These are phyloP conservation scores for Cyclanthera cordifolia DNA, from an alignment of 306 rosid species.

Conservation along the genomic window DNA sequence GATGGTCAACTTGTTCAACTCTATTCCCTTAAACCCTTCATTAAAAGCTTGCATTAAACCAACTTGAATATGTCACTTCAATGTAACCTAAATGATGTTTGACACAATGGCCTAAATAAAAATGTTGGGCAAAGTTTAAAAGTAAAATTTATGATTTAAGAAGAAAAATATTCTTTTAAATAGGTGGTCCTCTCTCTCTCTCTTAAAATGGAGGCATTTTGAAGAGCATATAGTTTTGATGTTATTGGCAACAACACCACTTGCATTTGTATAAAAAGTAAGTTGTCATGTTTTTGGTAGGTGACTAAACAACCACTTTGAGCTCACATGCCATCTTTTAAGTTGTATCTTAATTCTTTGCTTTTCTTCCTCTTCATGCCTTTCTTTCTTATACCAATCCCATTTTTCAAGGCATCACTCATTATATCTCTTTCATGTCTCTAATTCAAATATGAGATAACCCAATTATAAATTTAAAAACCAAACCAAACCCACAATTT, in stretches of 20 bases:
- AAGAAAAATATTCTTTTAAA: background rate
- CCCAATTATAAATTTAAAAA: background rate
- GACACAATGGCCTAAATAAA: background rate
- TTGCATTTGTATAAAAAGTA: slow-evolving; percentile 13
- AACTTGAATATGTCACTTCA: background rate
- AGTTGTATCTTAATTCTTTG: slow-evolving; percentile 31
- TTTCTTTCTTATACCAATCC: slow-evolving; percentile 30
- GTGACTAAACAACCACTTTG: slow-evolving; percentile 96
- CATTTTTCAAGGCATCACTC: slow-evolving; percentile 46
- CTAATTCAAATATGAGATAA: too few relatives aligned
- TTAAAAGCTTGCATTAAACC: background rate
- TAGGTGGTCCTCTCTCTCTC: background rate
- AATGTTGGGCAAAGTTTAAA: background rate
- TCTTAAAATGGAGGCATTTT: slow-evolving; percentile 8
- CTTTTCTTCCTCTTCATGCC: slow-evolving; percentile 25
- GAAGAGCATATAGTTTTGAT: background rate
- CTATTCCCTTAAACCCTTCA: too few relatives aligned
- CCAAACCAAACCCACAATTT: background rate
- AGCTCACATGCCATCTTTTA: slow-evolving; percentile 49
- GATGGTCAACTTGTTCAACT: too few relatives aligned
- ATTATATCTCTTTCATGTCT: slow-evolving; percentile 47
- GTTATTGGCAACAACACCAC: slow-evolving; percentile 12
- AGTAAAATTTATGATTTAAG: background rate
- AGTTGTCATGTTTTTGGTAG: slow-evolving; percentile 75
- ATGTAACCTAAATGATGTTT: background rate